Base-by-base conservation (phyloP, 2,329 filamentous ascomycete genomes). In the Cadophora malorum region DNA sequence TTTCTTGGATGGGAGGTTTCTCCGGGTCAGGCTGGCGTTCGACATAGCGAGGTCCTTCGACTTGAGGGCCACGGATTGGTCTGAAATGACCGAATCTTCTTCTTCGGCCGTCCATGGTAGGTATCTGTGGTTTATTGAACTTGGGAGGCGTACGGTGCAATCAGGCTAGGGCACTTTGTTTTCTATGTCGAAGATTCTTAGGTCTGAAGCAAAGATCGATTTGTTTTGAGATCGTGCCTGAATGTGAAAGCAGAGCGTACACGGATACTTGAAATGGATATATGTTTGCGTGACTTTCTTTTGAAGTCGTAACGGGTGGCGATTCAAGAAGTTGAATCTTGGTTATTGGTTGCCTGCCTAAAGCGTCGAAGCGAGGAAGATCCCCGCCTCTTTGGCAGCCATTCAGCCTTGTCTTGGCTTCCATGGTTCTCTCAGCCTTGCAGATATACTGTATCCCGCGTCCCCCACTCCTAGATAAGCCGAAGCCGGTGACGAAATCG, bases 231-330 rank as follows among this genome's bases (percentile, higher is more conserved):
- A n/a, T n/a, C n/a, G n/a, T n/a, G n/a, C n/a, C n/a, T n/a, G n/a
- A n/a, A n/a, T n/a, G n/a, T n/a, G n/a, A n/a, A n/a, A n/a, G n/a
- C n/a, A n/a, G n/a, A n/a, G n/a, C n/a, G n/a, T n/a, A n/a, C n/a
- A n/a, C n/a, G n/a, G n/a, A n/a, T n/a, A n/a, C n/a, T n/a, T n/a
- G n/a, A n/a, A n/a, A n/a, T n/a, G n/a, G n/a, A n/a, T n/a, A n/a
- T n/a, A n/a, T n/a, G n/a, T n/a, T n/a, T n/a, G n/a, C 21, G 56
- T 25, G 33, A 55, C 35, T n/a, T 31, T 21, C 9, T 7, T 38
- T 59, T 45, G 41, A 45, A 45, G 41, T 45, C 56, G 56, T 59
- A 59, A 59, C 45, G 33, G 38, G 56, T 59, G 56, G 56, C 56
- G 35, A 25, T 2, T 59, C 52, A 6, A 7, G 10, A 59, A 59